Base-by-base conservation (phyloP, 2,329 filamentous ascomycete genomes). In the Alternaria arbusti region DNA sequence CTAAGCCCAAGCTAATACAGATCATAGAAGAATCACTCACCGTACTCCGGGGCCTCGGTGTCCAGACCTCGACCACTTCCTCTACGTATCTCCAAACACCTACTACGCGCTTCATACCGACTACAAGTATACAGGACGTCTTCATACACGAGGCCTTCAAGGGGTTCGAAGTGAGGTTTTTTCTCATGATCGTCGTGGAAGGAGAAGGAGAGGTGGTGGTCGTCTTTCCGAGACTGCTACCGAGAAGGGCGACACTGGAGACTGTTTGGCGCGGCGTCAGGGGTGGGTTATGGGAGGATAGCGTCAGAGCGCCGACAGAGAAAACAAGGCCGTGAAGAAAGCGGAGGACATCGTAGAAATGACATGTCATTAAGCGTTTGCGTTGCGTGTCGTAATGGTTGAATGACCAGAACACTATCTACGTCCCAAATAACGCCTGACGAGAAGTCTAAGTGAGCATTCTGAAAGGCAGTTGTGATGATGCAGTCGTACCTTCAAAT, bases 121-220 rank as follows among this genome's bases (percentile, higher is more conserved):
- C 95, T 0, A 92, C 91, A 47, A 90, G 93, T 80, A 96, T 99
- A 61, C 92, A 92, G 76, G 96, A 99, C 78, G 90, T 99, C 60
- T 88, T 97, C 57, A 92, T 99, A 54, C 94, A 97, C 78, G 96
- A 99, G 83, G 96, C 94, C 4, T 98, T 98, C 80, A 89, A 88
- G 61, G 94, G 94, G 1, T 97, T 97, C 74, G 93, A 94, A 81
- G 94, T 98, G 36, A 84, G 90, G 44, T 97, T 95, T 76, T 97
- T 97, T 76, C 83, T 99, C 9, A 89, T 93, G 5, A 92, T 98
- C 28, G 91, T 98, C 57, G 93, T 98, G 17, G 91, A 96, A 71
- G 94, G 90, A 3, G 95, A 98, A 81, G 87, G 90, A 57, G 90
- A 96, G 69, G 87, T 97, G 5, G 92, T 98, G 0, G 95, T 99